A percentile compares a stretch with the other conserved stretches of the same genome.
Evolutionary conservation across 805 yeast species (phyloP).

Genomic region (Monosporozyma aerobia): DNA sequence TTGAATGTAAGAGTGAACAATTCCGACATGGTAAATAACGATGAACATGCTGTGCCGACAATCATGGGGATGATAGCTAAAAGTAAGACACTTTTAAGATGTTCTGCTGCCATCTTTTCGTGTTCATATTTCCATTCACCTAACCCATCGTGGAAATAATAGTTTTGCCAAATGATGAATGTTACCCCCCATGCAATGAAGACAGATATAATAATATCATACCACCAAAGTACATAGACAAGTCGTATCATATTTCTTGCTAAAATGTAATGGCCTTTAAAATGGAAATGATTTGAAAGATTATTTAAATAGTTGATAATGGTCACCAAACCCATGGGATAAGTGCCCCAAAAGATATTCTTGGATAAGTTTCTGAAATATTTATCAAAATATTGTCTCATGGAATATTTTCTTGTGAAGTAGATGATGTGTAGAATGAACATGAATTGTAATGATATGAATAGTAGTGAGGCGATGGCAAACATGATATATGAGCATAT

Average conservation of each 20-base stretch:
- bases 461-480: constrained; percentile 44
- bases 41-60: constrained; percentile 68
- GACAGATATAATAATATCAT: constrained; percentile 46
- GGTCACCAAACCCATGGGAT: constrained; percentile 71
- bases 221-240: constrained; percentile 66
- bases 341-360: constrained; percentile 65
- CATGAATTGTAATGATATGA: constrained; percentile 36
- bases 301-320: constrained; percentile 47
- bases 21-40: constrained; percentile 35
- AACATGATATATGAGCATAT: constrained; percentile 54
- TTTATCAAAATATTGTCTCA: constrained; percentile 18
- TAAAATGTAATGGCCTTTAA: constrained; percentile 14
- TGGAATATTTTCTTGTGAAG: constrained; percentile 20
- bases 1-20: constrained; percentile 37
- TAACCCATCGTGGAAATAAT: constrained; percentile 20
- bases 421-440: constrained; percentile 34
- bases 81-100: constrained; percentile 49
- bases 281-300: constrained; percentile 25
- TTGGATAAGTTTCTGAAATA: constrained; percentile 34
- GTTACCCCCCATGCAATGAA: constrained; percentile 53
- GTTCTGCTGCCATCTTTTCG: constrained; percentile 25
- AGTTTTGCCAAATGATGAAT: constrained; percentile 37
- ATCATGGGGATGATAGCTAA: constrained; percentile 75
- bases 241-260: constrained; percentile 37
- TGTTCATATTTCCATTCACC: constrained; percentile 6